These are phyloP conservation scores for Novymonas esmeraldas DNA, from an alignment of 208 protist genomes.

Conservation along the genomic window DNA sequence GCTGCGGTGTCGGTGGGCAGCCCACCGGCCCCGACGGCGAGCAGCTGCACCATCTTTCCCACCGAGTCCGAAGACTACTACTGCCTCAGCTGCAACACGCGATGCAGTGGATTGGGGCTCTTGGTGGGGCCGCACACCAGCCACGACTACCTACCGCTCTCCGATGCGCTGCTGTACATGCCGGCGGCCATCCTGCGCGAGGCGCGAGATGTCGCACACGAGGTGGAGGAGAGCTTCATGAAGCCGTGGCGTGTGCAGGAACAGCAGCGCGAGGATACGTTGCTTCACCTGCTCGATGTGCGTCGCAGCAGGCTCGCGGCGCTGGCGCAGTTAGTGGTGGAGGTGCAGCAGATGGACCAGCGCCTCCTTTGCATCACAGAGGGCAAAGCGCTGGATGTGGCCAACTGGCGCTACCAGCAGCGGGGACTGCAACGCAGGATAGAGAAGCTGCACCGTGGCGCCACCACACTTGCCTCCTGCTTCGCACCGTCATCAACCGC, in stretches of 20 bases:
- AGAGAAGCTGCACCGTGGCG: conserved; percentile 23
- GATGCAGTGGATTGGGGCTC: conserved; percentile 52
- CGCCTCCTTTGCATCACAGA: conserved; percentile 40
- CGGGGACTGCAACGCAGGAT: conserved; percentile 19
- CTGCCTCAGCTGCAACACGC: conserved; percentile 60
- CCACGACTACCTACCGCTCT: conserved; percentile 62
- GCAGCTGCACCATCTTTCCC: conserved; percentile 25
- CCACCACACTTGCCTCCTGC: conserved; percentile 13
- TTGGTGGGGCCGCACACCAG: conserved; percentile 73
- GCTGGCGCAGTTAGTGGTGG: conserved; percentile 42
- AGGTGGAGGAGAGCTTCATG: conserved; percentile 39
- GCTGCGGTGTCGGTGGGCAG: neutral
- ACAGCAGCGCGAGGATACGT: conserved; percentile 31
- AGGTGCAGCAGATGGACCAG: conserved; percentile 43
- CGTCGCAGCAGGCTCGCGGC: conserved; percentile 32
- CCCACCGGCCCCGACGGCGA: neutral
- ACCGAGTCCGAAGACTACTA: conserved; percentile 51
- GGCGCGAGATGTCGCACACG: conserved; percentile 28
- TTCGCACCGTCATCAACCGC: neutral
- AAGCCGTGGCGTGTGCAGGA: conserved; percentile 45
- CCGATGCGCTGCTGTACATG: conserved; percentile 46
- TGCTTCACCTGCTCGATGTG: conserved; percentile 32
- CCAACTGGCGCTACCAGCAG: conserved; percentile 64
- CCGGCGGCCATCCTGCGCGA: conserved; percentile 55
- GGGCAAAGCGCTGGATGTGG: conserved; percentile 42